Evolutionary conservation across 75 land plant genomes (phyloP).

Genomic region (Pseudotsuga menziesii): DNA sequence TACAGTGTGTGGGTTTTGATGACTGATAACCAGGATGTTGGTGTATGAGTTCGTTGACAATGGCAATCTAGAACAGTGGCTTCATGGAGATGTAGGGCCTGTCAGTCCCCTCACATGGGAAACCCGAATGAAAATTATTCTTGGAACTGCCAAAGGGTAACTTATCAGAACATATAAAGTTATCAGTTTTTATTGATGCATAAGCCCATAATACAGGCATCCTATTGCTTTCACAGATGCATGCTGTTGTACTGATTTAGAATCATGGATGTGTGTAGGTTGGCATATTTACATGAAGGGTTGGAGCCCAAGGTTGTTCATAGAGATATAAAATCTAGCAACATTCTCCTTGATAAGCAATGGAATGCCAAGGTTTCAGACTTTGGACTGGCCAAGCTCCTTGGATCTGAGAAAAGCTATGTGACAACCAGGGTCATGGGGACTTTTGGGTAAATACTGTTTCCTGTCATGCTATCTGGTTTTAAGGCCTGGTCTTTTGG

Average conservation of each 20-base stretch:
- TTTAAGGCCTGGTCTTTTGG: no score
- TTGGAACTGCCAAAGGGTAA: slow-evolving; percentile 92
- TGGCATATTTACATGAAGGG: slow-evolving; percentile 94
- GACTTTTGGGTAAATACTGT: slow-evolving; percentile 67
- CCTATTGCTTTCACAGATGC: no score
- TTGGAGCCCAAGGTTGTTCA: slow-evolving; percentile 96
- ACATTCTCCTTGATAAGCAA: slow-evolving; percentile 80
- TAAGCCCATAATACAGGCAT: no score
- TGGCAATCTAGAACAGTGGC: slow-evolving; percentile 97
- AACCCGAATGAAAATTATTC: slow-evolving; percentile 76
- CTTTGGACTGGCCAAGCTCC: slow-evolving; percentile 73
- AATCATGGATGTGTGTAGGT: slow-evolving; percentile 31
- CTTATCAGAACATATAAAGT: neutral
- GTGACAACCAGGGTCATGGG: slow-evolving; percentile 92
- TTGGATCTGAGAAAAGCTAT: slow-evolving; percentile 82
- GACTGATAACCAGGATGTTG: slow-evolving; percentile 67
- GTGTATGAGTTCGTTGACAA: slow-evolving; percentile 95
- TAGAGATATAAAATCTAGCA: slow-evolving; percentile 91
- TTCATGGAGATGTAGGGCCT: slow-evolving; percentile 87
- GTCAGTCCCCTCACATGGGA: slow-evolving; percentile 81
- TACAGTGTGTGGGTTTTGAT: neutral
- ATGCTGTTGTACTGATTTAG: neutral
- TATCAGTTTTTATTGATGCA: no score
- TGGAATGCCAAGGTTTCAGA: slow-evolving; percentile 87
- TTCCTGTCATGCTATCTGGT: neutral